These are phyloP conservation scores for Setaria viridis DNA, from an alignment of 202 grass and related monocot species.

Conservation along the genomic window DNA sequence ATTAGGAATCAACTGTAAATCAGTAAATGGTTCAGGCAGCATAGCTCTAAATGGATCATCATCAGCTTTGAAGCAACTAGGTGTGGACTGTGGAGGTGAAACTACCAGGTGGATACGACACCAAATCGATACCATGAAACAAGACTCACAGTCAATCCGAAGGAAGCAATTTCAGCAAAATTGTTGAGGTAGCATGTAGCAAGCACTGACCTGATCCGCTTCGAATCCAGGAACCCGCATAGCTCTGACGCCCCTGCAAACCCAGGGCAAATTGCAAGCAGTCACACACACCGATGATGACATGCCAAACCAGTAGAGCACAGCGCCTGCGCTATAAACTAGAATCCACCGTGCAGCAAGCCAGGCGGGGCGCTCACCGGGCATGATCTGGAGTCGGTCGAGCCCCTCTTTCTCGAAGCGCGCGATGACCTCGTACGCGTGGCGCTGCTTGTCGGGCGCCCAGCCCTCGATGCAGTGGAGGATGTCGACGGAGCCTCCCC, in stretches of 20 bases:
- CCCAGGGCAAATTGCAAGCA: constrained; percentile 3
- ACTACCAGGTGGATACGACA: neutral
- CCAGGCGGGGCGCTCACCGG: constrained; percentile 45
- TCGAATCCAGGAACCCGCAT: constrained; percentile 71
- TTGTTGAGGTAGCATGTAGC: neutral
- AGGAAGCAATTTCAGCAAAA: neutral
- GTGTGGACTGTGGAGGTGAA: neutral
- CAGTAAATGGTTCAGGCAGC: neutral
- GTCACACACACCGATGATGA: neutral
- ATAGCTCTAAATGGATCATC: neutral
- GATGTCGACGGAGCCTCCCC: constrained; percentile 76
- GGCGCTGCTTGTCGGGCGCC: constrained; percentile 65
- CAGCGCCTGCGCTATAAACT: neutral
- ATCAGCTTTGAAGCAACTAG: neutral
- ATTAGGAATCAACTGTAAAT: neutral
- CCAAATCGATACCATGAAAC: neutral
- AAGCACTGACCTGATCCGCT: constrained; percentile 67
- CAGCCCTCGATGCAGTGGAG: constrained; percentile 77
- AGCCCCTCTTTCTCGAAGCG: constrained; percentile 83
- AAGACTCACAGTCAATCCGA: neutral
- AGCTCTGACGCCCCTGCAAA: constrained; percentile 74
- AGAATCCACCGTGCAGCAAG: neutral
- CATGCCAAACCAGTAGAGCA: neutral
- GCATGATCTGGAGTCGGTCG: constrained; percentile 95
- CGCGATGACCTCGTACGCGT: constrained; percentile 82